Evolutionary conservation across 208 protist species (phyloP), one percentile per base, ranked within the genome.

Genomic region (Acanthamoeba lugdunensis): DNA sequence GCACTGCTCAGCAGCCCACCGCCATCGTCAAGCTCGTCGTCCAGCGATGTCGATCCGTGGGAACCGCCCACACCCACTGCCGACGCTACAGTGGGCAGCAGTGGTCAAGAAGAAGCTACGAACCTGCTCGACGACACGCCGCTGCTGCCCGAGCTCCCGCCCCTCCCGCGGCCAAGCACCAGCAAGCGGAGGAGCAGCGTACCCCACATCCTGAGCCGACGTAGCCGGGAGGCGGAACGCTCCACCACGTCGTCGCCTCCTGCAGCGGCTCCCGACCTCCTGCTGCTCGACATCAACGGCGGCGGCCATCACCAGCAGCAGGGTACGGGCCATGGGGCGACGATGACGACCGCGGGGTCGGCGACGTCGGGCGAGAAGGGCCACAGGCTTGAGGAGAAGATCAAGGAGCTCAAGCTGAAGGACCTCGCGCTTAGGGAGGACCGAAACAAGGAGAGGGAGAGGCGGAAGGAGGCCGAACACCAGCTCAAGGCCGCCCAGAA

Each of bases 121-220:
- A 63, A 48, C 79, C 50, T 87, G 7, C 41, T 87, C 50, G 79
- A 87, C 79, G 79, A 63, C 50, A 65, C 79, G n/a, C 79, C 79
- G 1, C 79, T 82, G 14, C 41, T 87, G 79, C 79, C 79, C 50
- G 45, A n/a, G 18, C 79, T 87, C 50, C 79, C 79, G 5, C 79
- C 79, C 2, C 52, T 87, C 18, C 79, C 58, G 23, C 58, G 58
- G 4, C 28, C 67, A 9, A 28, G n/a, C 67, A 23, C 23, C 21
- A 16, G 11, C 50, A 54, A 45, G 79, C 18, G 79, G 25, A n/a
- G 79, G 21, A 45, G 79, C 23, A 87, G 79, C 75, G 25, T 84
- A n/a, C 75, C 75, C 5, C 21, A 84, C 33, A n/a, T 84, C 16
- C 8, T 56, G 41, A 48, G 75, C 21, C 33, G 75, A n/a, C 21